A percentile compares a stretch with the other conserved stretches of the same genome.
phyloP scores from a whole-genome alignment of 441 rosid genomes.

The Erysimum cheiri region DNA sequence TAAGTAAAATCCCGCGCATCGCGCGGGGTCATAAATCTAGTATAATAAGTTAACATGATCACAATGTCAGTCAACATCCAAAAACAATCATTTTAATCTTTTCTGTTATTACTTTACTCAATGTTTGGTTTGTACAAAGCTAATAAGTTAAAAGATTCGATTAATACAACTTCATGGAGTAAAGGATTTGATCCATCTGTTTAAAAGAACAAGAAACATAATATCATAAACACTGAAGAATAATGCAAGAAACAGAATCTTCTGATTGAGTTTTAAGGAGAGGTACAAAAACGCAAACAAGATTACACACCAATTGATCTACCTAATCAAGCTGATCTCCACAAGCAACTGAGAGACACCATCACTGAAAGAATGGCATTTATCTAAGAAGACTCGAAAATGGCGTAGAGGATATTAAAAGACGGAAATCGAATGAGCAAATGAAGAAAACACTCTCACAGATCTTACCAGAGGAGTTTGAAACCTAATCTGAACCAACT shows the following conservation, averaged over 20 bases:
- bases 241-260: constrained; percentile 10
- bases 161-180: neutral
- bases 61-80: constrained; percentile 4
- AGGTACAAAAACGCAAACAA: neutral
- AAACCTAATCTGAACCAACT: constrained; percentile 31
- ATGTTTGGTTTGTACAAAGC: neutral
- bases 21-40: too few relatives aligned
- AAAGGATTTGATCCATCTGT: constrained; percentile 4
- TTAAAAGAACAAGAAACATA: neutral
- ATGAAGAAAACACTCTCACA: constrained; percentile 18
- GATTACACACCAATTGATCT: constrained; percentile 11
- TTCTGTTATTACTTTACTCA: neutral
- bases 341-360: neutral
- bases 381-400: neutral
- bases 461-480: constrained; percentile 3
- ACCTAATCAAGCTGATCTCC: neutral
- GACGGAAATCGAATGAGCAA: constrained; percentile 14
- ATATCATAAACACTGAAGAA: neutral
- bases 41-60: too few relatives aligned
- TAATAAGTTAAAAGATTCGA: constrained; percentile 1
- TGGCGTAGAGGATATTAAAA: neutral
- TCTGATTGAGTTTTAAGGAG: constrained; percentile 10
- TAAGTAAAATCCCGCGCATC: too few relatives aligned
- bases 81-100: neutral
- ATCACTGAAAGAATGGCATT: constrained; percentile 15